A percentile compares a stretch with the other conserved stretches of the same genome.
Evolutionary conservation across 108 stramenopile species (phyloP).

Genomic region (Bacterosira constricta): DNA sequence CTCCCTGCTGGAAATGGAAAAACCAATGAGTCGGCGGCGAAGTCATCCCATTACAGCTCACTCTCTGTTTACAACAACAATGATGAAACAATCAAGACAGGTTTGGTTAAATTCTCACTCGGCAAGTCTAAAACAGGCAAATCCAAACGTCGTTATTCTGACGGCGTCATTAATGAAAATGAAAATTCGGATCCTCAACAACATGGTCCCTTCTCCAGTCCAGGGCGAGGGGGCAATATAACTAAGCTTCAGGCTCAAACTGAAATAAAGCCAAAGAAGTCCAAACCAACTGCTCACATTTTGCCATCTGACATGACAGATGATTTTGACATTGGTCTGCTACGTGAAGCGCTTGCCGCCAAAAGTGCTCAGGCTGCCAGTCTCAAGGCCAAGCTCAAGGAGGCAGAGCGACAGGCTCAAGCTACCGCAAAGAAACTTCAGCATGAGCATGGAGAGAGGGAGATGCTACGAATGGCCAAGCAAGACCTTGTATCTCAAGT

Average conservation of each 20-base stretch:
- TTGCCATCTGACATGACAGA: constrained; percentile 12
- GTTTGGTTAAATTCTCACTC: constrained; percentile 3
- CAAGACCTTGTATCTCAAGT: constrained; percentile 50
- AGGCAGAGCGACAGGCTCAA: constrained; percentile 4
- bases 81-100: constrained; percentile 27
- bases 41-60: constrained; percentile 22
- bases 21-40: constrained; percentile 1
- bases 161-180: constrained; percentile 38
- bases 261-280: constrained; percentile 43
- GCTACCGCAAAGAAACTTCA: constrained; percentile 15
- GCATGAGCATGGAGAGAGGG: constrained; percentile 41
- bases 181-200: constrained; percentile 12
- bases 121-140: constrained; percentile 3
- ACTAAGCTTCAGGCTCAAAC: constrained; percentile 39
- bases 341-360: constrained; percentile 46
- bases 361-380: constrained; percentile 41
- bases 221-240: constrained; percentile 10
- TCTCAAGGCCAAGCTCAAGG: constrained; percentile 34
- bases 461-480: constrained; percentile 45
- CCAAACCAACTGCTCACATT: constrained; percentile 18
- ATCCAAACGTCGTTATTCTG: constrained; percentile 44
- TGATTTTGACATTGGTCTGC: constrained; percentile 30
- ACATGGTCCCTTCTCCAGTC: constrained; percentile 22
- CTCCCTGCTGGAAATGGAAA: constrained; percentile 32
- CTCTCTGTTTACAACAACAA: constrained; percentile 42